A percentile compares a stretch with the other conserved stretches of the same genome.
Evolutionary conservation across 805 yeast species (phyloP).

Genomic region (Kazachstania bromeliacearum): DNA sequence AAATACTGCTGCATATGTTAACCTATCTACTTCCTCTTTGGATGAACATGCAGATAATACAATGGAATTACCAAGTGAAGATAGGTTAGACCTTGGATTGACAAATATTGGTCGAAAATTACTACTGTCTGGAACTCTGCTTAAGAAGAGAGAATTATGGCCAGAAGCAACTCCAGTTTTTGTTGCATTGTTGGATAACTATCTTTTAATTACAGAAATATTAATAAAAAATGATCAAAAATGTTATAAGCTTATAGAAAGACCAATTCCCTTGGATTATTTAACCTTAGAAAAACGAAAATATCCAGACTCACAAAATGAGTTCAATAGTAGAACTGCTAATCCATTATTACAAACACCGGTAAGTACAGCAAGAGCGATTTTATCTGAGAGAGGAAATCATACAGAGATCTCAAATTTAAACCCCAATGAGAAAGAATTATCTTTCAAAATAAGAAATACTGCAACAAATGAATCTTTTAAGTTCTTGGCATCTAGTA

Average conservation of each 20-base stretch:
- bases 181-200: conserved; percentile 62
- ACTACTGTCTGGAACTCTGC: conserved; percentile 47
- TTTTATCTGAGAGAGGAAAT: conserved; percentile 6
- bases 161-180: conserved; percentile 43
- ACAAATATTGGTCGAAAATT: conserved; percentile 47
- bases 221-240: conserved; percentile 33
- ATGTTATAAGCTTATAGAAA: conserved; percentile 39
- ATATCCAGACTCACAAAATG: not conserved
- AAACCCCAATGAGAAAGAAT: conserved; percentile 9
- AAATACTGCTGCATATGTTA: conserved; percentile 22
- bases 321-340: not conserved
- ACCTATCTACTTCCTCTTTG: conserved; percentile 8
- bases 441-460: conserved; percentile 43
- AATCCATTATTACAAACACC: conserved; percentile 11
- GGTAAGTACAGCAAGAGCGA: conserved; percentile 16
- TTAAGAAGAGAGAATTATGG: conserved; percentile 55
- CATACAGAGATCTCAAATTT: conserved; percentile 13
- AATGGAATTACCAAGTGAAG: conserved; percentile 7
- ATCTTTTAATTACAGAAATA: conserved; percentile 53
- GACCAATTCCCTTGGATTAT: conserved; percentile 54
- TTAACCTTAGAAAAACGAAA: conserved; percentile 42
- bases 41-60: not conserved
- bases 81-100: conserved; percentile 37
- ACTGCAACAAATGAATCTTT: conserved; percentile 48
- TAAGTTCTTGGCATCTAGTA: conserved; percentile 40